phyloP scores from a whole-genome alignment of 2,329 filamentous ascomycete genomes.

The Cytospora piceicola region DNA sequence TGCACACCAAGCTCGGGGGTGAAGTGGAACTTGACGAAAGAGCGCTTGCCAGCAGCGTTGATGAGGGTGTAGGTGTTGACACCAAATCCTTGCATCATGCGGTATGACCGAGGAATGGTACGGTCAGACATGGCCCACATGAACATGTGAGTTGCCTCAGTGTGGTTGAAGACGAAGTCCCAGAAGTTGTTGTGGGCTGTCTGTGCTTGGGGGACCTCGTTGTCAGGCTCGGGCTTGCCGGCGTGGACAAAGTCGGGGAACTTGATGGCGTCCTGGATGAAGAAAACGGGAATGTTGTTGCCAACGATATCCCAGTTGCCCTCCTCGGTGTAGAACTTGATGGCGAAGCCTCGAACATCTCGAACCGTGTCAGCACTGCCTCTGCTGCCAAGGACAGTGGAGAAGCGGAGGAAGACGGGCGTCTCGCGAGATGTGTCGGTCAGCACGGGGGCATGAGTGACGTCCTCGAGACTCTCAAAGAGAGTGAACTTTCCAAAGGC shows the following conservation, averaged over 20 bases:
- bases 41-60: conserved; percentile 69
- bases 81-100: conserved; percentile 87
- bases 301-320: conserved; percentile 78
- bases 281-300: conserved; percentile 77
- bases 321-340: conserved; percentile 78
- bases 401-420: conserved; percentile 74
- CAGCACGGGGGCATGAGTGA: conserved; percentile 65
- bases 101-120: conserved; percentile 72
- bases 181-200: conserved; percentile 76
- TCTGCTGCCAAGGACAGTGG: conserved; percentile 74
- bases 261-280: conserved; percentile 76
- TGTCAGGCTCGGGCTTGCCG: conserved; percentile 71
- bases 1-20: conserved; percentile 76
- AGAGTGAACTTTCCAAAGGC: conserved; percentile 63
- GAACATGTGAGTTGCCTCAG: conserved; percentile 77
- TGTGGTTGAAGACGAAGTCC: conserved; percentile 71
- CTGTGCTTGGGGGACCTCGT: conserved; percentile 72
- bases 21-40: conserved; percentile 79
- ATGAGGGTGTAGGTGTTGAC: conserved; percentile 77
- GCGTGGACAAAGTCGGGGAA: conserved; percentile 69
- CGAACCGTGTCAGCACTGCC: conserved; percentile 81
- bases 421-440: conserved; percentile 67
- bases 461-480: conserved; percentile 64
- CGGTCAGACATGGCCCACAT: conserved; percentile 81
- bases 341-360: conserved; percentile 80